phyloP scores from a whole-genome alignment of 192 early-diverging fungal genomes.

The Lobosporangium transversale region DNA sequence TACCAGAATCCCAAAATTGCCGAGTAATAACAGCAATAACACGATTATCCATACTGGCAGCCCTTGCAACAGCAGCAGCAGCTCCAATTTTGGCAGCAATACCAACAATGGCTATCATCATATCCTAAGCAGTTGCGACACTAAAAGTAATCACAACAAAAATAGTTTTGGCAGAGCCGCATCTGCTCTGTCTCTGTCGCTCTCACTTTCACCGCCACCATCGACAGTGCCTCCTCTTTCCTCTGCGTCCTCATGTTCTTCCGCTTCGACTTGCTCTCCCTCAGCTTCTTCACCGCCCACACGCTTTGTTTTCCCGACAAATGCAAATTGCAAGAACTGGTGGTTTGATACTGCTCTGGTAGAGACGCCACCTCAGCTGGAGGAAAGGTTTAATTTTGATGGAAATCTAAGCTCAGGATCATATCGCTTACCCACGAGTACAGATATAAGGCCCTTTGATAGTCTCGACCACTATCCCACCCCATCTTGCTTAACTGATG shows the following conservation, averaged over 20 bases:
- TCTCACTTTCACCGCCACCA: slow-evolving; percentile 14
- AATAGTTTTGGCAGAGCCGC: no score
- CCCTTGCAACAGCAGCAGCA: background rate
- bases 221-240: slow-evolving; percentile 17
- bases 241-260: slow-evolving; percentile 20
- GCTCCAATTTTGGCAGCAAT: background rate
- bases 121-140: background rate
- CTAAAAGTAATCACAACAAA: background rate
- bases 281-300: slow-evolving; percentile 8
- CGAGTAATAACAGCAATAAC: background rate
- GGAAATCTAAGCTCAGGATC: background rate
- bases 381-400: background rate
- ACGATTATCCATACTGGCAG: background rate
- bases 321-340: slow-evolving; percentile 21
- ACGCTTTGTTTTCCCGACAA: slow-evolving; percentile 14
- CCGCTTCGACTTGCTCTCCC: slow-evolving; percentile 5
- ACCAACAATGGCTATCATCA: background rate
- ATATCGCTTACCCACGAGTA: background rate
- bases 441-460: no score
- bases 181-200: slow-evolving; percentile 1
- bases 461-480: no score
- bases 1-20: slow-evolving; percentile 4
- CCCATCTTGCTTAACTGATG: no score
- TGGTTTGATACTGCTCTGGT: slow-evolving; percentile 3
- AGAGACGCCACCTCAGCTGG: background rate